Evolutionary conservation across 1,139 yeast species (phyloP), one percentile per base, ranked within the genome.

Genomic region (Casaregolazyma suthepensis): DNA sequence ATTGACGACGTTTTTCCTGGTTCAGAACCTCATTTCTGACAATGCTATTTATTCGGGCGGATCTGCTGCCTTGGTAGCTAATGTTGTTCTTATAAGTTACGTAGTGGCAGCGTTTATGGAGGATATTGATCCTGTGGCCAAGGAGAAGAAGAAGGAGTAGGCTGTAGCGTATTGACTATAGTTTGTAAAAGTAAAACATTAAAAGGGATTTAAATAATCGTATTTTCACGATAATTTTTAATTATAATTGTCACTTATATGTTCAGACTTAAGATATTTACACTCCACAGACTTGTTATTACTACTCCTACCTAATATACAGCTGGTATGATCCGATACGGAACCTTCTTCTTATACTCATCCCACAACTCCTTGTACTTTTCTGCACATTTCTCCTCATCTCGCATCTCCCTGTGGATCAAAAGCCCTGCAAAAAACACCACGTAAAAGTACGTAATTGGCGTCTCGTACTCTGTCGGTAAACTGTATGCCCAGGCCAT

Each of bases 401-500:
- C 99, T 68, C 99, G 80, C 18, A 71, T 71, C 70, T 93, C 98
- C 68, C 99, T 82, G 68, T 93, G 99, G 45, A 93, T 69, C 61
- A 93, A 75, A 64, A 93, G 77, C 3, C 82, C 74, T 0, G 88
- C 94, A 71, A 94, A 93, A 71, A 88, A 93, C 38, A 85, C 67
- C 38, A 87, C 85, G 66, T 89, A 93, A 70, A 87, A 93, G 67
- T 93, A 93, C 0, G 98, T 88, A 62, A 93, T 73, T 2, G 90
- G 85, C 0, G 96, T 86, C 57, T 75, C 76, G 64, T 85, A 82
- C 13, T 96, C 96, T 1, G 98, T 89, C 18, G 96, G 85, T 60
- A 93, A 75, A 69, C 97, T 90, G 95, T 96, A 91, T 45, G 96
- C 82, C 75, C 88, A 78, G 0, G 97, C 90, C 66, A 90, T 83